A percentile compares a stretch with the other conserved stretches of the same genome.
Evolutionary conservation across 352 stramenopile genomes (phyloP).

Genomic region (Phytophthora aleatoria): DNA sequence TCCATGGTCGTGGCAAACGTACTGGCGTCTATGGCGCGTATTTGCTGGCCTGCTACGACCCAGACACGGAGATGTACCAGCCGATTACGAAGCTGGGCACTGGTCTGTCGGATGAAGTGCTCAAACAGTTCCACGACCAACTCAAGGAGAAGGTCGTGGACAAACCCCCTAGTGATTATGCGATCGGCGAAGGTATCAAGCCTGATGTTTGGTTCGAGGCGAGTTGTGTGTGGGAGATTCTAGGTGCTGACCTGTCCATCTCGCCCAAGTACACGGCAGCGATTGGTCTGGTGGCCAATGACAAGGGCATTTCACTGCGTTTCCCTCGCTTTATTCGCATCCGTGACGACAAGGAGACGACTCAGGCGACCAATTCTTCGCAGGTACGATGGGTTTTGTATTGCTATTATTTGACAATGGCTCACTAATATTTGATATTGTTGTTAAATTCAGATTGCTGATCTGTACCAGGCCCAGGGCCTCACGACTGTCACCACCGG

Average conservation of each 20-base stretch:
- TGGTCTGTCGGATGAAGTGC: conserved; percentile 98
- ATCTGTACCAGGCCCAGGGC: conserved; percentile 81
- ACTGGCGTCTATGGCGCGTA: conserved; percentile 98
- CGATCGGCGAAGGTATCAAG: conserved; percentile 89
- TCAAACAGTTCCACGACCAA: conserved; percentile 91
- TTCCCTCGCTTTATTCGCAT: conserved; percentile 99
- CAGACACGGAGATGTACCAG: conserved; percentile 98
- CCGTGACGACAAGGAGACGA: conserved; percentile 97
- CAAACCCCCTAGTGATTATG: conserved; percentile 91
- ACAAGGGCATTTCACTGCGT: conserved; percentile 97
- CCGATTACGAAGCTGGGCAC: conserved; percentile 99
- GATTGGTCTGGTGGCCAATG: conserved; percentile 88
- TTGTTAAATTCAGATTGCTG: conserved; percentile 60
- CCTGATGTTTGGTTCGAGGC: conserved; percentile 97
- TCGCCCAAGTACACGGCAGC: conserved; percentile 98
- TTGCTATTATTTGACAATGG: neutral
- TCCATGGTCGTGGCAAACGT: conserved; percentile 95
- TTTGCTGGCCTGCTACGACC: conserved; percentile 98
- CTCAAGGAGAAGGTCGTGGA: conserved; percentile 85
- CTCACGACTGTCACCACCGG: conserved; percentile 65
- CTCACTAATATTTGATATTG: conserved; percentile 3
- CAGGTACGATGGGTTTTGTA: conserved; percentile 78
- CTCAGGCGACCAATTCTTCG: conserved; percentile 95
- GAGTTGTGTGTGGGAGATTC: conserved; percentile 98
- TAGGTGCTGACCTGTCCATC: conserved; percentile 98